phyloP scores from a whole-genome alignment of 2,329 filamentous ascomycete species.

The Epichloe coenophiala region DNA sequence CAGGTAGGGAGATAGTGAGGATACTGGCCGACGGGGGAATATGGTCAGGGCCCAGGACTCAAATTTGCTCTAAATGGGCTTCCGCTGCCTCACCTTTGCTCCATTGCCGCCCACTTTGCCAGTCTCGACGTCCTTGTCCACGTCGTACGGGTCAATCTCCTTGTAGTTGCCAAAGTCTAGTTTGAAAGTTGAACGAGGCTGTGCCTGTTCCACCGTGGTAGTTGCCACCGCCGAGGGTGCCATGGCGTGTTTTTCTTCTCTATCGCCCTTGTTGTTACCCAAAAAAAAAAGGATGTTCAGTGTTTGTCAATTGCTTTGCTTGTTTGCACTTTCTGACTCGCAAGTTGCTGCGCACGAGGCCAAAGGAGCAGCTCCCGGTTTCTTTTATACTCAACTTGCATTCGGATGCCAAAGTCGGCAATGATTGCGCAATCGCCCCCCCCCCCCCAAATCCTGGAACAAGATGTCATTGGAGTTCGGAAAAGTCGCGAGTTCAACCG shows the following conservation, averaged over 20 bases:
- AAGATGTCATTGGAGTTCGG: background rate
- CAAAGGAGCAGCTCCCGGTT: background rate
- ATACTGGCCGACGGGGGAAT: conserved; percentile 29
- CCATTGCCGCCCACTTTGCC: conserved; percentile 15
- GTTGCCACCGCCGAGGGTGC: conserved; percentile 11
- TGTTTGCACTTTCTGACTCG: background rate
- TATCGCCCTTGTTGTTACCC: background rate
- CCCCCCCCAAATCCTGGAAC: background rate
- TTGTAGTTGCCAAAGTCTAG: conserved; percentile 18
- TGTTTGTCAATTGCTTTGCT: background rate
- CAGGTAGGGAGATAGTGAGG: conserved; percentile 62
- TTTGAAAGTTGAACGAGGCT: conserved; percentile 9
- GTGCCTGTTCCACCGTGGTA: conserved; percentile 5
- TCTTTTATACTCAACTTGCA: background rate
- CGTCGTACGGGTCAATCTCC: conserved; percentile 14
- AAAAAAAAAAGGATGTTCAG: too few species aligned
- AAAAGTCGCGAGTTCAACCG: background rate
- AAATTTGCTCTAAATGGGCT: too few species aligned
- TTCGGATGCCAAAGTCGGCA: background rate
- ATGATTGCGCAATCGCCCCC: background rate
- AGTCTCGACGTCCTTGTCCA: conserved; percentile 15
- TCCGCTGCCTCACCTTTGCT: conserved; percentile 12
- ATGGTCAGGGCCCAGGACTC: background rate
- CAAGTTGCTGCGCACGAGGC: background rate
- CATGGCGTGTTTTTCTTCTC: conserved; percentile 6